phyloP scores from a whole-genome alignment of 176 grass and related monocot species.

The Phoenix roebelenii region DNA sequence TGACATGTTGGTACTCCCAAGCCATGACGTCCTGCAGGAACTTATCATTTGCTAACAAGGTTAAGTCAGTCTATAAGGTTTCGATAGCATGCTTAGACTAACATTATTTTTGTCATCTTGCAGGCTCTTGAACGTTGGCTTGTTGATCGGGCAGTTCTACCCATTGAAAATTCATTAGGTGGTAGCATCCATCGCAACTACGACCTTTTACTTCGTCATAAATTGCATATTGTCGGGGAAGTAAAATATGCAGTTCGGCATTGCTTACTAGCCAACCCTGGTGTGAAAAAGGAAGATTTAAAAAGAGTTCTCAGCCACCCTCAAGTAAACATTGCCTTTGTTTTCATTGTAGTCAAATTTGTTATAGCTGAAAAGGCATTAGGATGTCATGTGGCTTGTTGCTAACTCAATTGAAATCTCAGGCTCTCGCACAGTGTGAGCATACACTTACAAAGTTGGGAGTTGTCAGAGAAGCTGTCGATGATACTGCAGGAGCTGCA shows the following conservation, averaged over 20 bases:
- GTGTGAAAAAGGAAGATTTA: constrained; percentile 42
- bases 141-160: constrained; percentile 62
- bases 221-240: constrained; percentile 71
- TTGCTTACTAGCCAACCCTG: constrained; percentile 54
- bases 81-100: neutral
- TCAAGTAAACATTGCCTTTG: constrained; percentile 31
- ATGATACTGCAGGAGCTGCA: constrained; percentile 80
- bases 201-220: constrained; percentile 65
- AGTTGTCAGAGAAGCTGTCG: constrained; percentile 78
- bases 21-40: too few relatives aligned
- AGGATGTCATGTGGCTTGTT: constrained; percentile 1
- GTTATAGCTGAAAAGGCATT: too few relatives aligned
- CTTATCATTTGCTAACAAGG: too few relatives aligned
- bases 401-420: neutral
- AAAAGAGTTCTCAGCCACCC: constrained; percentile 68
- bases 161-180: constrained; percentile 71
- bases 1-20: too few relatives aligned
- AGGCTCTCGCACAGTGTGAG: constrained; percentile 90
- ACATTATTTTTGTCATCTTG: constrained; percentile 12
- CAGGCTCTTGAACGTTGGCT: constrained; percentile 49
- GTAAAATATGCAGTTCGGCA: constrained; percentile 52
- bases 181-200: constrained; percentile 89
- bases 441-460: constrained; percentile 58
- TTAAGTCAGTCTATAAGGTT: too few relatives aligned
- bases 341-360: too few relatives aligned